Base-by-base conservation (phyloP, 2,329 filamentous ascomycete species). In the Aspergillus sp. region DNA sequence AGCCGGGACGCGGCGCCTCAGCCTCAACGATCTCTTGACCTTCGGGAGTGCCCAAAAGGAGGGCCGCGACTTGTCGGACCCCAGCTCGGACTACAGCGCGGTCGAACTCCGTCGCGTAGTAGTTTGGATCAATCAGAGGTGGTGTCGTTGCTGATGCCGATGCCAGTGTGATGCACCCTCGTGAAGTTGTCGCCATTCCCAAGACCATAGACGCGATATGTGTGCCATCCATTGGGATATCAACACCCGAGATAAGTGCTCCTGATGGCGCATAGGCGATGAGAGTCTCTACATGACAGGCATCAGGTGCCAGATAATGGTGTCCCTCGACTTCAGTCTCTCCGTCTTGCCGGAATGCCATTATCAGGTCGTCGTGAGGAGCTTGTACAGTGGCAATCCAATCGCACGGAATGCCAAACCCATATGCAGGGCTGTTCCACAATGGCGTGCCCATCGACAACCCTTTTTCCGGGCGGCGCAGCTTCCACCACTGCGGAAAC, bases 381-480 rank as follows among this genome's bases (percentile, higher is more conserved):
- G 49, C 30, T 45, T 57, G 49, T 5, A 50, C 20, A 8, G 51
- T 62, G 17, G 72, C 70, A 12, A 75, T 65, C 63, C 75, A 79
- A 61, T 79, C 75, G 45, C 67, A 54, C 0, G 76, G 75, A 4
- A 67, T 60, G 1, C 76, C 77, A 42, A 72, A 58, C 1, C 62
- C 53, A 58, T 77, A 79, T 19, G 76, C 72, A 0, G 73, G 71
- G 49, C 72, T 61, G 1, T 30, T 30, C 27, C 27, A 30, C 27
- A 30, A 30, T 9, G 27, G 27, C 27, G 27, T 30, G 27, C 27
- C 12, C 34, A 37, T 37, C 6, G 34, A 37, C 5, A 37, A 3
- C 5, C 15, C 12, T 5, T 37, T 5, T 37, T 15, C 34, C 5
- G 12, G 34, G 6, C 6, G 2, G 12, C 15, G 12, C 34, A 37